These are phyloP conservation scores for Mycena haematopus DNA, from an alignment of 768 basidiomycete species.

Conservation along the genomic window DNA sequence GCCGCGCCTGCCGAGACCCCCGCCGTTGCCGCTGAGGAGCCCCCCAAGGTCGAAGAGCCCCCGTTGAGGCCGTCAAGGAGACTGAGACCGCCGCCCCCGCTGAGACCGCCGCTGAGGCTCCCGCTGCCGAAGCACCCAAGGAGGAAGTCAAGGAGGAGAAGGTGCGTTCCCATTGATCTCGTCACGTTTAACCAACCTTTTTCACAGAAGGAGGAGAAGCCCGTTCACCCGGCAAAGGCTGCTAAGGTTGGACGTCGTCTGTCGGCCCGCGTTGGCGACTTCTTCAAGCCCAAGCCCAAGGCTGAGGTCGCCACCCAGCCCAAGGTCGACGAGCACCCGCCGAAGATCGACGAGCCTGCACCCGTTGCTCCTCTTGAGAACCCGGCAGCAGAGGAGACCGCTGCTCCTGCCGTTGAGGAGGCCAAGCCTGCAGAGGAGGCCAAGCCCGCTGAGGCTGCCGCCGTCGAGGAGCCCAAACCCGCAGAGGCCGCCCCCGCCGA, in stretches of 20 bases:
- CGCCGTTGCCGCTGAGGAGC: constrained; percentile 38
- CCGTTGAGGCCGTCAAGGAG: constrained; percentile 72
- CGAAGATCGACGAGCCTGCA: constrained; percentile 83
- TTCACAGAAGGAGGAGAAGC: constrained; percentile 49
- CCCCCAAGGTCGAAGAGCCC: constrained; percentile 54
- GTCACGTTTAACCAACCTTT: background rate
- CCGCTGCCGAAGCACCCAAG: constrained; percentile 47
- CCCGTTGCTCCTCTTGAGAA: constrained; percentile 87
- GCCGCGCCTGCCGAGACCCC: constrained; percentile 44
- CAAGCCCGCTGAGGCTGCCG: constrained; percentile 27
- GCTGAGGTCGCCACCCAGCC: constrained; percentile 68
- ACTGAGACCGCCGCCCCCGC: constrained; percentile 52
- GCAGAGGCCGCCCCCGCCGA: constrained; percentile 43
- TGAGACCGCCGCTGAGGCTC: constrained; percentile 43
- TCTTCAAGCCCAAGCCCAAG: constrained; percentile 82
- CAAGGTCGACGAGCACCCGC: constrained; percentile 90
- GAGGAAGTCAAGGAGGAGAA: constrained; percentile 57
- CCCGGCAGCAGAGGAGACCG: constrained; percentile 54
- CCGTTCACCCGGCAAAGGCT: constrained; percentile 40
- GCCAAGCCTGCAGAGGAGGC: constrained; percentile 27
- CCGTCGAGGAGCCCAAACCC: constrained; percentile 41
- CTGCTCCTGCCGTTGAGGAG: constrained; percentile 30
- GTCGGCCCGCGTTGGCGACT: constrained; percentile 80
- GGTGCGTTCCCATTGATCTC: constrained; percentile 27
- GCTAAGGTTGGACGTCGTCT: constrained; percentile 81